Base-by-base conservation (phyloP, 805 yeast genomes). In the Candida awuae region DNA sequence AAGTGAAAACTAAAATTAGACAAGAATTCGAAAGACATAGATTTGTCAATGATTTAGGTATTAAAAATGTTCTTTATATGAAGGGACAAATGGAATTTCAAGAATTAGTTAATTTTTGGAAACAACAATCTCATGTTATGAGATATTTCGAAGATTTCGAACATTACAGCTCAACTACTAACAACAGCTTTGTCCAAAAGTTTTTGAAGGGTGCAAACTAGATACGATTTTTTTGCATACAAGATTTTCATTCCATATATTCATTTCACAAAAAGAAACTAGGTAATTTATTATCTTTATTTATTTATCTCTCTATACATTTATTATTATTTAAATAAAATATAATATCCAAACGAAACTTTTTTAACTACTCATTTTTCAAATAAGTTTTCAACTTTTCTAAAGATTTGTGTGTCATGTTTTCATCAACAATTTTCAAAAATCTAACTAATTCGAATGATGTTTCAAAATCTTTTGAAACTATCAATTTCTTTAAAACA, bases 51-150 rank as follows among this genome's bases (percentile, higher is more conserved):
- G 85, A 81, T 54, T 58, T 80, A 48, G 74, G 75, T 25, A 73
- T 80, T 33, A 68, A 71, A 47, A 85, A 84, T 61, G 71, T 82
- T 14, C 67, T 85, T 42, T 75, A 75, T 49, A 77, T 83, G 65
- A 82, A 84, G 66, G 94, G 90, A 6, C 87, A 83, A 54, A 83
- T 83, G 92, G 95, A 85, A 60, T 85, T 77, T 63, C 95, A 84
- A 65, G 94, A 84, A 57, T 70, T 84, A 54, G 71, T 80, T 53
- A 85, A 85, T 64, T 84, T 84, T 67, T 84, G 95, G 94, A 85
- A 84, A 61, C 94, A 85, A 68, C 77, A 75, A 56, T 75, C 88
- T 47, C 94, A 84, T 61, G 85, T 84, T 32, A 68, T 82, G 77
- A 76, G 80, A 63, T 84, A 80, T 67, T 84, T 84, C 51, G 84